phyloP scores from a whole-genome alignment of 345 rosid genomes.

The Dipteronia dyeriana region DNA sequence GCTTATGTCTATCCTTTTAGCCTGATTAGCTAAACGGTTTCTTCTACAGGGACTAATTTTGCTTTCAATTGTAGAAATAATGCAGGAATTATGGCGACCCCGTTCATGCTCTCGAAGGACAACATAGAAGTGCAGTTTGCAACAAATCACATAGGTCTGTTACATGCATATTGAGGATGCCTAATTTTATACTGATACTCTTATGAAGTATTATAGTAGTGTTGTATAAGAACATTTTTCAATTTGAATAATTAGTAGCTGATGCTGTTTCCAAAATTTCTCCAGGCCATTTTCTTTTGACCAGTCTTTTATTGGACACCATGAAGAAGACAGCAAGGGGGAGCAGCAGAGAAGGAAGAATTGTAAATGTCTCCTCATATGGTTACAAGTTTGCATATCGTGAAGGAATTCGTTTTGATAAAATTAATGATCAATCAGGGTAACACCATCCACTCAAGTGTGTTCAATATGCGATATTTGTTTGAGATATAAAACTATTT shows the following conservation, averaged over 20 bases:
- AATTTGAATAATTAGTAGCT: neutral
- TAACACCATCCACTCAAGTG: conserved; percentile 9
- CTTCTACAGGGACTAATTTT: neutral
- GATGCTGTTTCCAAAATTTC: neutral
- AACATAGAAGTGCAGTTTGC: conserved; percentile 35
- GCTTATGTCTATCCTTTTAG: too few relatives aligned
- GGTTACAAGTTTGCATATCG: conserved; percentile 33
- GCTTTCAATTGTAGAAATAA: conserved; percentile 26
- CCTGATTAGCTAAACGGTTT: too few relatives aligned
- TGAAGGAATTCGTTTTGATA: conserved; percentile 50
- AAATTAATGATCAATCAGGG: conserved; percentile 45
- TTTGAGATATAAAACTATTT: neutral
- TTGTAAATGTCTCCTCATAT: conserved; percentile 44
- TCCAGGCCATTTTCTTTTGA: conserved; percentile 56
- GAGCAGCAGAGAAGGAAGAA: conserved; percentile 49
- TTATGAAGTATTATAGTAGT: neutral
- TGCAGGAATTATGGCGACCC: conserved; percentile 32
- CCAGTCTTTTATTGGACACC: conserved; percentile 43
- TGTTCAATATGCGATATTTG: neutral
- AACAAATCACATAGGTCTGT: conserved; percentile 29
- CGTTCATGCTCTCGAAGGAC: conserved; percentile 34
- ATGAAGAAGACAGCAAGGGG: conserved; percentile 48
- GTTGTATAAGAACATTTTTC: neutral
- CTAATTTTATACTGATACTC: neutral
- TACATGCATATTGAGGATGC: neutral